Evolutionary conservation across 164 flowering plant species (phyloP), one percentile per base, ranked within the genome.

Genomic region (Magnolia sinica): DNA sequence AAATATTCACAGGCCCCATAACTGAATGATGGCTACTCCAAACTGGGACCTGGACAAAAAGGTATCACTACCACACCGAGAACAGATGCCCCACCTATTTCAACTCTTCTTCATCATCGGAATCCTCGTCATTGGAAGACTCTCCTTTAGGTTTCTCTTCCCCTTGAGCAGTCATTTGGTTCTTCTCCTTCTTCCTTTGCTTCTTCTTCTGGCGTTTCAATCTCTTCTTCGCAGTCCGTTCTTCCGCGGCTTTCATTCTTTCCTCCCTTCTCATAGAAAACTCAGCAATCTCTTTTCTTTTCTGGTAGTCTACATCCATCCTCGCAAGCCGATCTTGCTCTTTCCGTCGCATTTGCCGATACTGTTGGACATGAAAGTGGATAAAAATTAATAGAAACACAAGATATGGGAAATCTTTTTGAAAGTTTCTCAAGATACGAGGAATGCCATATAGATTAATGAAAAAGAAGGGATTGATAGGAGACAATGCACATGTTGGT

Each of bases 321-420:
- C 99, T 89, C 49, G 95, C 82, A 74, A 94, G 87, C 66, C 99
- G 81, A 74, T 96, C 99, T 82, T 94, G 99, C 83, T 96, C 99
- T 79, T 89, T 96, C 79, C 98, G 85, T 76, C 99, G 91, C 98
- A 96, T 94, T 77, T 96, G 99, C 64, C 99, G 93, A 74, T 94
- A 96, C 99, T 96, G 90, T 82, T 77, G 0, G 45, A 75, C 68
- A 75, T 22, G 18, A 27, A 65, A 72, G 6, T 50, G 13, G 8
- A 19, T 16, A 16, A 19, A n/a, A n/a, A 55, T 3, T 27, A 68
- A 58, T 29, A 50, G 50, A 64, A 50, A 49, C 37, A 8, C 45
- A 37, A 23, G 68, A 27, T 63, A 20, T 64, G 70, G 63, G 11
- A 37, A 37, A 37, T 37, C 45, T 37, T 37, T 37, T 37, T 37